Base-by-base conservation (phyloP, 768 basidiomycete genomes). In the Paxillus ammoniavirescens region DNA sequence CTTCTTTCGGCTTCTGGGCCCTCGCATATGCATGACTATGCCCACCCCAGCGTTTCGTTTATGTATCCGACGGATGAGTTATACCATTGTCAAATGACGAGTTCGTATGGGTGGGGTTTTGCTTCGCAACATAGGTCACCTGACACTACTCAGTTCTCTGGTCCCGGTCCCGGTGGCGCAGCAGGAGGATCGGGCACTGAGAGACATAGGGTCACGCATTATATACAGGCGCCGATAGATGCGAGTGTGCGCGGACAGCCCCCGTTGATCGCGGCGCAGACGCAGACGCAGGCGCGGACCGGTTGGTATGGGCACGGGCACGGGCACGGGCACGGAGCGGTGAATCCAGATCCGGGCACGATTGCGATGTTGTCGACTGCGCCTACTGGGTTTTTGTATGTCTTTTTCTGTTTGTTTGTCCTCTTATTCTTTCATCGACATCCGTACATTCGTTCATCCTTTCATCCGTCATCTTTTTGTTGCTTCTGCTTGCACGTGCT, bases 321-420 rank as follows among this genome's bases (percentile, higher is more conserved):
- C 4, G 44, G 33, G 26, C 26, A 26, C 6, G 26, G 26, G 26
- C 23, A 5, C 23, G n/a, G n/a, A n/a, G 21, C 26, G 2, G 26
- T 26, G 3, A n/a, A 26, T 6, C 26, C 1, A 17, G 78, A 84
- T 58, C 68, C 71, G 50, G 79, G 81, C 50, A 77, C 78, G 42
- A 75, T 84, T 59, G 73, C 75, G 13, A 82, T 85, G 79, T 87
- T 83, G 85, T 81, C 82, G 10, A 75, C 72, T 47, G 81, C 83
- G 21, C 82, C 83, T 13, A 75, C 75, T 12, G 77, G 78, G 21
- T 84, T 83, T 51, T 82, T 82, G 86, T 87, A 61, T 59, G 83
- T 73, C 3, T 2, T 26, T 26, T 26, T 26, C 10, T 8, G 41
- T n/a, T 42, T 42, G 45, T 10, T 31, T 5, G 7, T 10, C 10